These are phyloP conservation scores for Diplodia seriata DNA, from an alignment of 2,329 filamentous ascomycete genomes.

Conservation along the genomic window DNA sequence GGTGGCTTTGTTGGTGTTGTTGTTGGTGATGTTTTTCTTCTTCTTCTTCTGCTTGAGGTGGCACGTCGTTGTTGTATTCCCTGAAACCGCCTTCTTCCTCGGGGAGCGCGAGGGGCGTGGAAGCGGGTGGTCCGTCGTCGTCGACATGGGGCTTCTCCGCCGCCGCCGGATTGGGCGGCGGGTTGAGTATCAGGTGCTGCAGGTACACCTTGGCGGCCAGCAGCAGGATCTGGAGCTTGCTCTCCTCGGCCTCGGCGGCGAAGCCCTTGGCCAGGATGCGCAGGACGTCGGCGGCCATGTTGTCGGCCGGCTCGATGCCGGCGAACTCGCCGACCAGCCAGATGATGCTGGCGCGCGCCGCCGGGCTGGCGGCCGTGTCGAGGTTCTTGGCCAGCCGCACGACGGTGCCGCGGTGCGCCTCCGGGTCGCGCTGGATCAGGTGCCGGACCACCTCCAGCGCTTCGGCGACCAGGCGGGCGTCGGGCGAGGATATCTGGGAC, in stretches of 20 bases:
- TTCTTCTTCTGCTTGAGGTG: slow-evolving; percentile 34
- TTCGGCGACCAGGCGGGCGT: slow-evolving; percentile 88
- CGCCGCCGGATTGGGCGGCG: slow-evolving; percentile 37
- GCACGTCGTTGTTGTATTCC: slow-evolving; percentile 39
- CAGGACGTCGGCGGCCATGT: slow-evolving; percentile 90
- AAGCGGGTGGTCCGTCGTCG: slow-evolving; percentile 28
- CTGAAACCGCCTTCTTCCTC: slow-evolving; percentile 29
- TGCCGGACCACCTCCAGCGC: slow-evolving; percentile 94
- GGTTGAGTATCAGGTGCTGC: slow-evolving; percentile 76
- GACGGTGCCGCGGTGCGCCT: slow-evolving; percentile 82
- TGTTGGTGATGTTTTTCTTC: slow-evolving; percentile 29
- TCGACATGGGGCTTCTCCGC: not conserved
- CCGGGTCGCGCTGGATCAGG: slow-evolving; percentile 88
- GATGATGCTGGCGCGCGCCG: slow-evolving; percentile 91
- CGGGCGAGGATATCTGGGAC: slow-evolving; percentile 84
- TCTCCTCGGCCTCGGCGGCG: slow-evolving; percentile 79
- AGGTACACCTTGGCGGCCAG: slow-evolving; percentile 97
- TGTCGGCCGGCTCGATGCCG: slow-evolving; percentile 78
- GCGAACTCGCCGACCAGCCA: slow-evolving; percentile 98
- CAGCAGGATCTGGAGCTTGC: slow-evolving; percentile 89
- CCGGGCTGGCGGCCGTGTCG: slow-evolving; percentile 84
- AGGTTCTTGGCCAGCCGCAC: slow-evolving; percentile 89
- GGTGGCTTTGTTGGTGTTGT: slow-evolving; percentile 55
- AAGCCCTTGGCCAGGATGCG: slow-evolving; percentile 88
- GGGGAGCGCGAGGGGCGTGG: slow-evolving; percentile 11